These are phyloP conservation scores for Carpinus fangiana DNA, from an alignment of 306 rosid species.

Conservation along the genomic window DNA sequence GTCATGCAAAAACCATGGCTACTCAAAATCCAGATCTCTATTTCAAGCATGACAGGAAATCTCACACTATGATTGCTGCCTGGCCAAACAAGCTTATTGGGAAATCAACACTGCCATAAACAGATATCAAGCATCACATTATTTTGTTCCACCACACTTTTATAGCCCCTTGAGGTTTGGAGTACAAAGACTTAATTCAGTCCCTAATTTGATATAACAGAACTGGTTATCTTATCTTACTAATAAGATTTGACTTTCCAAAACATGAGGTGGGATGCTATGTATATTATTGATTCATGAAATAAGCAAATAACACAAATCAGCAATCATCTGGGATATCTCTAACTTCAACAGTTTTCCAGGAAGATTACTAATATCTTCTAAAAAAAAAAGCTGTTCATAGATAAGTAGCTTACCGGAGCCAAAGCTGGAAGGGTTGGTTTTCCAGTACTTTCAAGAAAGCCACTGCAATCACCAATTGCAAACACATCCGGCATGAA, in stretches of 20 bases:
- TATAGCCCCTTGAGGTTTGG: no score
- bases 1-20: no score
- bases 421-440: slow-evolving; percentile 87
- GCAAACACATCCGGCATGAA: slow-evolving; percentile 72
- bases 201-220: no score
- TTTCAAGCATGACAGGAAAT: no score
- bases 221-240: background rate
- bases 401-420: slow-evolving; percentile 54
- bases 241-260: no score
- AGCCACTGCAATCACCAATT: slow-evolving; percentile 94
- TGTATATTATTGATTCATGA: background rate
- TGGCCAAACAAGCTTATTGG: no score
- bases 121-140: background rate
- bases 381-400: background rate
- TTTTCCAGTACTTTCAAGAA: slow-evolving; percentile 88
- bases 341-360: slow-evolving; percentile 3
- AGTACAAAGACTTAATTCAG: background rate
- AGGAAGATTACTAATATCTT: slow-evolving; percentile 2
- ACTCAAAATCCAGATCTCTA: no score
- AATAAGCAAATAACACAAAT: background rate
- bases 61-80: no score
- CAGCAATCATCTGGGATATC: background rate
- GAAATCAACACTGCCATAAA: background rate
- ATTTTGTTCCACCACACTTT: background rate
- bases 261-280: no score